Evolutionary conservation across 305 asterid genomes (phyloP).

Genomic region (Coffea humblotiana): DNA sequence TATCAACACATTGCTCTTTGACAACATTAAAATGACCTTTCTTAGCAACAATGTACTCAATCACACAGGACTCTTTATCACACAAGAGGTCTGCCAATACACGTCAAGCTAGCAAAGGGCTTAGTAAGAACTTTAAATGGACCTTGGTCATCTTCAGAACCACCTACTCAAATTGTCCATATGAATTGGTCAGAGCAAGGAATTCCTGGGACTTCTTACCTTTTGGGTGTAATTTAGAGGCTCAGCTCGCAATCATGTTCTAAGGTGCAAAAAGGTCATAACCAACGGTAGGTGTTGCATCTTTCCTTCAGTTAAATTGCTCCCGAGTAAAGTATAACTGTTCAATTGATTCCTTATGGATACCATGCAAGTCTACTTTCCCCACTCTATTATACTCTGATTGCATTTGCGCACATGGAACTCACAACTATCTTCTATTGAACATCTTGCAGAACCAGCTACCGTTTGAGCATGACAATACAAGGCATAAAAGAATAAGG

Average conservation of each 20-base stretch:
- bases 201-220: neutral
- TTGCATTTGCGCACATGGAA: neutral
- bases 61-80: neutral
- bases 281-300: neutral
- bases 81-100: neutral
- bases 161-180: neutral
- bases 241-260: neutral
- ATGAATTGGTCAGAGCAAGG: neutral
- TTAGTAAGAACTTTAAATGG: neutral
- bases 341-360: neutral
- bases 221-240: neutral
- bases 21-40: neutral
- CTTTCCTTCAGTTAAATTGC: neutral
- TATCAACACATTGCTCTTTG: neutral
- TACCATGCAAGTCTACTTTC: neutral
- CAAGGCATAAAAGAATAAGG: neutral
- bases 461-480: neutral
- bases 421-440: neutral
- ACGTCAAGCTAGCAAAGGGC: neutral
- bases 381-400: neutral
- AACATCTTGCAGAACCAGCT: neutral
- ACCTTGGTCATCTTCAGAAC: neutral
- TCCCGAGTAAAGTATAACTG: neutral
- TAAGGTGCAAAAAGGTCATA: neutral
- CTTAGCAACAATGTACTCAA: neutral